Base-by-base conservation (phyloP, 2,329 filamentous ascomycete species). In the Dactylellina haptotyla region DNA sequence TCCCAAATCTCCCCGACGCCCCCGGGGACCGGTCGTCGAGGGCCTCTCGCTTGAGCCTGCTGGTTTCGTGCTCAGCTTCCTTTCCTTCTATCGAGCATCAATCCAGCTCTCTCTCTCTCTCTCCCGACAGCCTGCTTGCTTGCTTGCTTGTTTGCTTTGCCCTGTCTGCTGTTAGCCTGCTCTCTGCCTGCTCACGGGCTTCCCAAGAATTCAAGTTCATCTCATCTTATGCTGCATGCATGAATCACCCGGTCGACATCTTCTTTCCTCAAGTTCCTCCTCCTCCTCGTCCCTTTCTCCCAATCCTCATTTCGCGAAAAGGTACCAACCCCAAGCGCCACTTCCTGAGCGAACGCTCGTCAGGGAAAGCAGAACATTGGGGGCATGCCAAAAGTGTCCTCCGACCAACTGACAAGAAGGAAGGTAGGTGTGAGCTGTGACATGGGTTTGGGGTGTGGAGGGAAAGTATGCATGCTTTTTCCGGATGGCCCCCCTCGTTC, bases 181-280 rank as follows among this genome's bases (percentile, higher is more conserved):
- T n/a, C n/a, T n/a, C n/a, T n/a, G n/a, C n/a, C n/a, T n/a, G n/a
- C n/a, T n/a, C n/a, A n/a, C n/a, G n/a, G n/a, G n/a, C n/a, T n/a
- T n/a, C n/a, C n/a, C n/a, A n/a, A n/a, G 8, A 48, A 28, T 25
- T 32, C 25, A 8, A 16, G 3, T 69, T 56, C 56, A 61, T 69
- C 54, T 69, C 64, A 67, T 67, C 63, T 67, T 66, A 58, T 45
- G 10, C 23, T 48, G 62, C 51, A 65, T 65, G 61, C 61, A 65
- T 57, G 46, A 64, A 56, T 43, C 25, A 41, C 14, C 16, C n/a
- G 14, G 43, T 18, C 25, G 18, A 48, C 12, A 43, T 45, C 5
- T 37, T 8, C 30, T 9, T 50, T 26, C 6, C n/a, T n/a, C n/a
- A n/a, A n/a, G n/a, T n/a, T n/a, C 16, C 14, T 20, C 10, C 16